phyloP scores from a whole-genome alignment of 139 green algal genomes.

The Asterochloris sp. region DNA sequence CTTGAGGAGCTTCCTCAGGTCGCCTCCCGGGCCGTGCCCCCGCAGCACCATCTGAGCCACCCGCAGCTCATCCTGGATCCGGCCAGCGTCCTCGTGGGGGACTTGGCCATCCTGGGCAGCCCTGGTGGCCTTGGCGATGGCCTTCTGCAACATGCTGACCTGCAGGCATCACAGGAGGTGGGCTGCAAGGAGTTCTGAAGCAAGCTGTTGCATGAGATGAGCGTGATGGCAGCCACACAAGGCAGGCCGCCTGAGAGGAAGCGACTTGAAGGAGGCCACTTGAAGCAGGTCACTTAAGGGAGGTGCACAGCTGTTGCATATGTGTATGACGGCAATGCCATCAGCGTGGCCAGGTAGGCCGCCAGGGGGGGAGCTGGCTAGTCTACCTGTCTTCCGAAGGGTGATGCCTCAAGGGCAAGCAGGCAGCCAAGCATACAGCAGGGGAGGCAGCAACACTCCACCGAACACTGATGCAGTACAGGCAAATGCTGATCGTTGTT shows the following conservation, averaged over 20 bases:
- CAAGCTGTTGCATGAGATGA: background rate
- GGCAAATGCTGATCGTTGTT: too few species aligned
- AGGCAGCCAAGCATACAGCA: too few species aligned
- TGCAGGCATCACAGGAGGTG: conserved; percentile 4
- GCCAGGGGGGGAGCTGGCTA: too few species aligned
- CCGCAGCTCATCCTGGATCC: conserved; percentile 36
- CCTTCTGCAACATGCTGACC: conserved; percentile 56
- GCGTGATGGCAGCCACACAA: background rate
- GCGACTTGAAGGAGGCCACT: too few species aligned
- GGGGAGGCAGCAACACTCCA: too few species aligned
- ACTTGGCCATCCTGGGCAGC: background rate
- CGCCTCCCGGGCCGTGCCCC: conserved; percentile 61
- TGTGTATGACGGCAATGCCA: too few species aligned
- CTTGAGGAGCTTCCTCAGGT: conserved; percentile 64
- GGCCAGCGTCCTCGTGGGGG: conserved; percentile 18
- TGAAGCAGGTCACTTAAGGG: too few species aligned
- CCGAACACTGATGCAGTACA: background rate
- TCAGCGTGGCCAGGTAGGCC: too few species aligned
- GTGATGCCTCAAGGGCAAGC: too few species aligned
- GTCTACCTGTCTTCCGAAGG: too few species aligned
- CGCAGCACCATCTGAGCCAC: conserved; percentile 39
- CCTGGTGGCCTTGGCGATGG: conserved; percentile 27
- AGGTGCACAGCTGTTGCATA: too few species aligned
- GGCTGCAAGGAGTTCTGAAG: background rate
- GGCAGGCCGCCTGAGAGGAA: too few species aligned